Evolutionary conservation across 2,329 filamentous ascomycete genomes (phyloP).

Genomic region (Nothophoma quercina): DNA sequence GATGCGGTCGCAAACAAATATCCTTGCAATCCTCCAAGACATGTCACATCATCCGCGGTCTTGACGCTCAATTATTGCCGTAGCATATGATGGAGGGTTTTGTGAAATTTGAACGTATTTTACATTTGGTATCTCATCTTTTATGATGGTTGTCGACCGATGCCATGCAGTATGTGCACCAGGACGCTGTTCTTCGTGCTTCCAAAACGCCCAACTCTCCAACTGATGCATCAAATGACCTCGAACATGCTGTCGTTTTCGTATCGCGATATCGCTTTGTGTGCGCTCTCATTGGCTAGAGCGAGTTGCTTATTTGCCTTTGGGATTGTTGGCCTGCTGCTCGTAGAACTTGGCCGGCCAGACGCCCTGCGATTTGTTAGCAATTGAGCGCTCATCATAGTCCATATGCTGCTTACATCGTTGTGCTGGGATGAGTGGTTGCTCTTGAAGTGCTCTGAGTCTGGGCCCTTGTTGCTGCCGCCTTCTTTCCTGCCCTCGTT

Average conservation of each 20-base stretch:
- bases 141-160: background rate
- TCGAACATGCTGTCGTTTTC: background rate
- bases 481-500: conserved; percentile 34
- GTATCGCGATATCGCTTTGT: background rate
- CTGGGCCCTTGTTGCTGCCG: conserved; percentile 36
- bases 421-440: conserved; percentile 38
- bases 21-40: background rate
- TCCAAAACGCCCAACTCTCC: conserved; percentile 10
- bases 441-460: conserved; percentile 37
- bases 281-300: background rate
- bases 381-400: background rate
- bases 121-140: conserved; percentile 17
- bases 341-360: conserved; percentile 45
- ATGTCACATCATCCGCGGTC: background rate
- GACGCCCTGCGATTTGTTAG: conserved; percentile 27
- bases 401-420: conserved; percentile 25
- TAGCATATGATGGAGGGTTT: background rate
- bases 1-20: background rate
- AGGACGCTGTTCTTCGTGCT: conserved; percentile 2
- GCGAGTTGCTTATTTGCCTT: conserved; percentile 39
- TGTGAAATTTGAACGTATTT: conserved; percentile 1
- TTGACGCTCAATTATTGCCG: background rate
- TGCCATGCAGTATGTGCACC: conserved; percentile 10
- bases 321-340: conserved; percentile 40
- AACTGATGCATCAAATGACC: conserved; percentile 5